Evolutionary conservation across 2,329 filamentous ascomycete species (phyloP).

Genomic region (Cercospora zeina): DNA sequence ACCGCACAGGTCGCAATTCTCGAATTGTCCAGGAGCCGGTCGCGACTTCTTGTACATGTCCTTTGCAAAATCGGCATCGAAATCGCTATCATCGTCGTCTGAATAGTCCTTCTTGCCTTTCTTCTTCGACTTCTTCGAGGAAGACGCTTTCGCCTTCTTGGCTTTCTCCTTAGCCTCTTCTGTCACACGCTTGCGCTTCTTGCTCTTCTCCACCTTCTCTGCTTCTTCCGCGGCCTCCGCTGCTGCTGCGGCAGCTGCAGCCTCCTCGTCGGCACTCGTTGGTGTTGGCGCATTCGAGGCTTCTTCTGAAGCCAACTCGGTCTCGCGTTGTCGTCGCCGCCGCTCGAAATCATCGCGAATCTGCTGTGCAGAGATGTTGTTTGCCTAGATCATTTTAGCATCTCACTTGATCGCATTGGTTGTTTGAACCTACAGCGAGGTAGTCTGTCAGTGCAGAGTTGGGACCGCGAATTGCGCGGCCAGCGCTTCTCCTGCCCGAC

Average conservation of each 20-base stretch:
- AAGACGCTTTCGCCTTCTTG: slow-evolving; percentile 50
- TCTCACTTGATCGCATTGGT: background rate
- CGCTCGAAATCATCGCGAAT: slow-evolving; percentile 61
- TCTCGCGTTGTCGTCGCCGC: slow-evolving; percentile 53
- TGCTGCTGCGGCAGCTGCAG: slow-evolving; percentile 40
- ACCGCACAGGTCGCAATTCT: slow-evolving; percentile 79
- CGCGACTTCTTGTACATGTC: slow-evolving; percentile 58
- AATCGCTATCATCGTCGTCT: slow-evolving; percentile 48
- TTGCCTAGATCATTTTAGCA: slow-evolving; percentile 51
- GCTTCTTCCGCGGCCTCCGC: slow-evolving; percentile 43
- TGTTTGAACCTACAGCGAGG: slow-evolving; percentile 56
- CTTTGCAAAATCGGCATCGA: slow-evolving; percentile 50
- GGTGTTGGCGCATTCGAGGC: slow-evolving; percentile 38
- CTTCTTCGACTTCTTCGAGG: slow-evolving; percentile 42
- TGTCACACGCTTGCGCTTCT: slow-evolving; percentile 60
- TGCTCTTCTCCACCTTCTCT: slow-evolving; percentile 46
- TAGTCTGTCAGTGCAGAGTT: slow-evolving; percentile 70
- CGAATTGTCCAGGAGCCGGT: slow-evolving; percentile 78
- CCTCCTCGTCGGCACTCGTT: slow-evolving; percentile 38
- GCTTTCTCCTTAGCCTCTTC: slow-evolving; percentile 47
- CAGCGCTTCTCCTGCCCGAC: slow-evolving; percentile 43
- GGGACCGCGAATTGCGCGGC: slow-evolving; percentile 56
- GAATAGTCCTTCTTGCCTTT: slow-evolving; percentile 48
- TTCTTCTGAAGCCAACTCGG: slow-evolving; percentile 38
- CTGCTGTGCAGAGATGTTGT: slow-evolving; percentile 69